Conservation (phyloP, 768 basidiomycete genomes). For the Rhodotorula kratochvilovae region DNA sequence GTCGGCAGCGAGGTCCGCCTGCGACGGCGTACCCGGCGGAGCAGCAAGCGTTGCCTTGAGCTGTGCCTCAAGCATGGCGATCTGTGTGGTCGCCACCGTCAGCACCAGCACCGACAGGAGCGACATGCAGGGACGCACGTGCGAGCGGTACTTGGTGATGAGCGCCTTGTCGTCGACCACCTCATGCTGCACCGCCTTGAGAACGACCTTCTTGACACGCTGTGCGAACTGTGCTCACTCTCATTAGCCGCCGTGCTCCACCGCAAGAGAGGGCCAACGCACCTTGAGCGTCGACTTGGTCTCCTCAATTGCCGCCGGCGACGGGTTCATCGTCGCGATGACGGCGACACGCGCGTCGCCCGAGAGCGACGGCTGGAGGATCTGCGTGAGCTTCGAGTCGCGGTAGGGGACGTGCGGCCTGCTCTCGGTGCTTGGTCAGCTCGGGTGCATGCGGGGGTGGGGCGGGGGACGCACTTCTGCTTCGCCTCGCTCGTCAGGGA, state of each 20-base stretch:
- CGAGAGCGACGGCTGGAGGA: constrained; percentile 88
- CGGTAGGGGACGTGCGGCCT: constrained; percentile 92
- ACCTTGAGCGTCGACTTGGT: constrained; percentile 87
- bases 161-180: constrained; percentile 43
- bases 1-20: constrained; percentile 21
- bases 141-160: constrained; percentile 38
- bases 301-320: constrained; percentile 69
- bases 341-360: constrained; percentile 92
- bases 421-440: neutral
- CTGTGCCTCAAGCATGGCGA: constrained; percentile 35
- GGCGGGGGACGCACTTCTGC: constrained; percentile 60
- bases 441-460: constrained; percentile 51
- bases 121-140: constrained; percentile 10
- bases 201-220: constrained; percentile 81
- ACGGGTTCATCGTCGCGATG: constrained; percentile 92
- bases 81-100: neutral
- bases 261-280: constrained; percentile 55
- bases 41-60: neutral
- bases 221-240: constrained; percentile 62
- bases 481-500: constrained; percentile 71
- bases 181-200: constrained; percentile 42
- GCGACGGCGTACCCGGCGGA: constrained; percentile 21
- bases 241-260: too few relatives aligned
- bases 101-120: neutral
- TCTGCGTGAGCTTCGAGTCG: constrained; percentile 69